phyloP scores from a whole-genome alignment of 1,284 basidiomycete species.

The Mycena citricolor region DNA sequence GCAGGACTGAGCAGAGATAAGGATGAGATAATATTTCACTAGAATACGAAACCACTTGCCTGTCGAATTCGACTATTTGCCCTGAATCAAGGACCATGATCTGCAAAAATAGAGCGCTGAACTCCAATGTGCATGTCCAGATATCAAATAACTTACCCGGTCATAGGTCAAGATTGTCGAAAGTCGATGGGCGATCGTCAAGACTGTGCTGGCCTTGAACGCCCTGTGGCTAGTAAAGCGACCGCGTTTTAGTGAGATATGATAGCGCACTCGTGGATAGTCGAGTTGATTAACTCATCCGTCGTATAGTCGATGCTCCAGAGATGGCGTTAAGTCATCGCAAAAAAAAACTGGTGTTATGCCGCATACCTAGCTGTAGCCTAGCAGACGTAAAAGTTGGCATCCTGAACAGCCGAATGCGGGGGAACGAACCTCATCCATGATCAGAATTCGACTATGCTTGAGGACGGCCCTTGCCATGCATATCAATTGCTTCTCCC shows the following conservation, averaged over 20 bases:
- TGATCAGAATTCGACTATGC: conserved; percentile 72
- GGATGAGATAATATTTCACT: not conserved
- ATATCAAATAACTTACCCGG: conserved; percentile 38
- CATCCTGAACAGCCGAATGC: not conserved
- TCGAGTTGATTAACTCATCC: conserved; percentile 33
- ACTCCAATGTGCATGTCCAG: not conserved
- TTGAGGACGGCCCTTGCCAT: conserved; percentile 84
- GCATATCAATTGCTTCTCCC: conserved; percentile 81
- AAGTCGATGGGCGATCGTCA: conserved; percentile 71
- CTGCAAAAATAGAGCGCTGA: conserved; percentile 38
- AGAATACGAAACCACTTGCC: conserved; percentile 31
- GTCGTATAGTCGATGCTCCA: conserved; percentile 80
- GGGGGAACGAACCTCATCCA: conserved; percentile 69
- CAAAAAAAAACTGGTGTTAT: conserved; percentile 1
- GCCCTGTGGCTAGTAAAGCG: conserved; percentile 40
- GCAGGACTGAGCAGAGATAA: conserved; percentile 47
- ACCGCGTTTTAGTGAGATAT: not conserved
- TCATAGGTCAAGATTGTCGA: conserved; percentile 72
- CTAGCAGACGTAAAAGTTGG: conserved; percentile 30
- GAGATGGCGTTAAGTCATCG: not conserved
- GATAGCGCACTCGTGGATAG: conserved; percentile 59
- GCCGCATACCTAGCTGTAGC: conserved; percentile 61
- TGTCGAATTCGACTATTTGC: conserved; percentile 79
- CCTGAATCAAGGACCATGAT: conserved; percentile 87
- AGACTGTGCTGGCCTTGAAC: conserved; percentile 62